Percentiles rank a stretch among this genome's conserved stretches.
phyloP scores from a whole-genome alignment of 805 yeast genomes.

The Schwanniomyces vanrijiae region DNA sequence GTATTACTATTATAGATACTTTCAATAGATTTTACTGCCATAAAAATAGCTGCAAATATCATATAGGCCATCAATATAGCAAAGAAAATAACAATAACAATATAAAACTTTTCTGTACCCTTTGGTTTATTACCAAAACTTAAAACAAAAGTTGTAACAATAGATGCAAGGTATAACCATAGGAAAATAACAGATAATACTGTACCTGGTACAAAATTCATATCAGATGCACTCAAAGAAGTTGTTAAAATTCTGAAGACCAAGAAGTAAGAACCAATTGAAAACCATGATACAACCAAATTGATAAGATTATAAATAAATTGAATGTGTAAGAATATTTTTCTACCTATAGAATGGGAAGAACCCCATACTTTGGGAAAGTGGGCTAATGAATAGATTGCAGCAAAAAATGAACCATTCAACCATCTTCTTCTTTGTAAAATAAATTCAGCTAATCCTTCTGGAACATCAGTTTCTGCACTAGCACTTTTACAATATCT shows the following conservation, averaged over 20 bases:
- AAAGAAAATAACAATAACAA: conserved; percentile 52
- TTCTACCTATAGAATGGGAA: conserved; percentile 50
- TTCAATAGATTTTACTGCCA: conserved; percentile 54
- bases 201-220: conserved; percentile 47
- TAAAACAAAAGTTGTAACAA: conserved; percentile 59
- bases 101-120: conserved; percentile 56
- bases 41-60: conserved; percentile 55
- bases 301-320: conserved; percentile 54
- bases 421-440: conserved; percentile 69
- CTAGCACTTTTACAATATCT: conserved; percentile 61
- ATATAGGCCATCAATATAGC: conserved; percentile 62
- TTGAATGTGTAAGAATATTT: conserved; percentile 53
- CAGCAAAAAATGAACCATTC: conserved; percentile 70
- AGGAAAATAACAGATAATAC: conserved; percentile 51
- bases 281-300: conserved; percentile 62
- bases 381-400: conserved; percentile 54
- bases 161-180: conserved; percentile 56
- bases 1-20: conserved; percentile 32
- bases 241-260: conserved; percentile 65
- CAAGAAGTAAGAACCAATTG: conserved; percentile 60
- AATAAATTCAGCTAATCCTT: conserved; percentile 58
- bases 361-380: conserved; percentile 57
- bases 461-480: conserved; percentile 73
- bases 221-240: conserved; percentile 36
- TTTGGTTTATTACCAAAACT: conserved; percentile 67